A percentile compares a stretch with the other conserved stretches of the same genome.
Evolutionary conservation across 495 filamentous ascomycete genomes (phyloP).

Genomic region (Thermothielavioides terrestris): DNA sequence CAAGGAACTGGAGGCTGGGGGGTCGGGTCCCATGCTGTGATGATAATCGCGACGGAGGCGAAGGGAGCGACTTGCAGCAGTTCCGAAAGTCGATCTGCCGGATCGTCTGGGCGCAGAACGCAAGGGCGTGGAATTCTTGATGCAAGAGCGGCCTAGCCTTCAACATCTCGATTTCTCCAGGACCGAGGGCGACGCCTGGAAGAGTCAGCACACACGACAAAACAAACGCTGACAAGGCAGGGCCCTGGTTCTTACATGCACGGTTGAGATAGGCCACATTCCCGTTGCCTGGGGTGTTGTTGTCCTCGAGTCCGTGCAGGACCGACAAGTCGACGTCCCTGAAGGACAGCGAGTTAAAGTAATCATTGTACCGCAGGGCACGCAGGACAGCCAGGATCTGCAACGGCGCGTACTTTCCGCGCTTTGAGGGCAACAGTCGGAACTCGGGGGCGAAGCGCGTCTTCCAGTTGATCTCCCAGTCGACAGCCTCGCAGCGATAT

Average conservation of each 20-base stretch:
- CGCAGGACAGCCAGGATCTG: conserved; percentile 83
- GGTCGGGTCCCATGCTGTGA: neutral
- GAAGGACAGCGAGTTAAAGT: conserved; percentile 80
- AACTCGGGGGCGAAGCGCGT: conserved; percentile 79
- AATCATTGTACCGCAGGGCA: conserved; percentile 85
- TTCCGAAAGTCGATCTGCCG: conserved; percentile 38
- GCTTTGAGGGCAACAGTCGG: conserved; percentile 60
- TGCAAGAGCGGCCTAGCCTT: conserved; percentile 32
- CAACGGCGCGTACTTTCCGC: conserved; percentile 54
- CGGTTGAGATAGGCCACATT: conserved; percentile 27
- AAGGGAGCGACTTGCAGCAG: conserved; percentile 17
- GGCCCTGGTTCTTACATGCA: conserved; percentile 25
- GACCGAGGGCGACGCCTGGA: conserved; percentile 20
- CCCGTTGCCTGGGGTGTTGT: conserved; percentile 14
- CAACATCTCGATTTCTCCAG: conserved; percentile 30
- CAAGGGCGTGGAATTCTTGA: conserved; percentile 42
- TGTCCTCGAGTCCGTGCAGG: conserved; percentile 28
- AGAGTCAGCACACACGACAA: conserved; percentile 4
- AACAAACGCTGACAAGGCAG: neutral
- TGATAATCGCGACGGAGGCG: neutral
- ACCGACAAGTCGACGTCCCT: conserved; percentile 53
- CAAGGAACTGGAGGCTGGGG: conserved; percentile 22
- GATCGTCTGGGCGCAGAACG: conserved; percentile 37
- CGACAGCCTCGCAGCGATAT: conserved; percentile 61
- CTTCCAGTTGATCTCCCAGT: conserved; percentile 70